These are phyloP conservation scores for Wolfiporia cocos DNA, from an alignment of 1,284 basidiomycete genomes.

Conservation along the genomic window DNA sequence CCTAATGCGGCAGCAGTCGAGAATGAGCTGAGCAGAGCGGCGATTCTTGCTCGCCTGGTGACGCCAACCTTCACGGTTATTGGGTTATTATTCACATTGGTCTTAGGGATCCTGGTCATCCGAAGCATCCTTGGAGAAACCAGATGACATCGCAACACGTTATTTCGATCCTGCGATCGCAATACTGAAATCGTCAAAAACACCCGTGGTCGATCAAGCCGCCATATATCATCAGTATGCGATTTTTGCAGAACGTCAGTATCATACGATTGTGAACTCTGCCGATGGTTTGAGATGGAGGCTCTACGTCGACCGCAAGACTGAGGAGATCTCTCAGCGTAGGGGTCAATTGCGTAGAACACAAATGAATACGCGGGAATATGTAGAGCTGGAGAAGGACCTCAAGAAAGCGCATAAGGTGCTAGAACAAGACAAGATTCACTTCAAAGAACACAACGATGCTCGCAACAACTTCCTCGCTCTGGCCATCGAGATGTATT, in stretches of 20 bases:
- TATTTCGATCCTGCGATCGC: slow-evolving; percentile 67
- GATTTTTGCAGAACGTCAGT: slow-evolving; percentile 85
- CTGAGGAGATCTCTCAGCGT: slow-evolving; percentile 51
- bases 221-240: slow-evolving; percentile 83
- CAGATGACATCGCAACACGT: slow-evolving; percentile 63
- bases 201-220: too few species aligned
- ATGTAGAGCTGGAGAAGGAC: slow-evolving; percentile 21
- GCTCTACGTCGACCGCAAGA: slow-evolving; percentile 71
- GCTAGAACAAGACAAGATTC: slow-evolving; percentile 53
- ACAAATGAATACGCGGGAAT: slow-evolving; percentile 21
- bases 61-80: slow-evolving; percentile 14
- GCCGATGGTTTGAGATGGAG: slow-evolving; percentile 70
- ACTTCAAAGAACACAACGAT: slow-evolving; percentile 54
- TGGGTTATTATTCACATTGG: slow-evolving; percentile 2
- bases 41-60: slow-evolving; percentile 58
- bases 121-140: slow-evolving; percentile 79
- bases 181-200: too few species aligned
- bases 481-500: slow-evolving; percentile 81
- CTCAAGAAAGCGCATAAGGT: slow-evolving; percentile 34
- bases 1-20: slow-evolving; percentile 7
- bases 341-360: slow-evolving; percentile 33
- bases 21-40: slow-evolving; percentile 32
- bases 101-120: slow-evolving; percentile 84
- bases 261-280: slow-evolving; percentile 62
- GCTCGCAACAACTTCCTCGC: slow-evolving; percentile 62